A percentile compares a stretch with the other conserved stretches of the same genome.
Conservation (phyloP, 1,284 basidiomycete genomes). For the Boletellus dicymbophilus region DNA sequence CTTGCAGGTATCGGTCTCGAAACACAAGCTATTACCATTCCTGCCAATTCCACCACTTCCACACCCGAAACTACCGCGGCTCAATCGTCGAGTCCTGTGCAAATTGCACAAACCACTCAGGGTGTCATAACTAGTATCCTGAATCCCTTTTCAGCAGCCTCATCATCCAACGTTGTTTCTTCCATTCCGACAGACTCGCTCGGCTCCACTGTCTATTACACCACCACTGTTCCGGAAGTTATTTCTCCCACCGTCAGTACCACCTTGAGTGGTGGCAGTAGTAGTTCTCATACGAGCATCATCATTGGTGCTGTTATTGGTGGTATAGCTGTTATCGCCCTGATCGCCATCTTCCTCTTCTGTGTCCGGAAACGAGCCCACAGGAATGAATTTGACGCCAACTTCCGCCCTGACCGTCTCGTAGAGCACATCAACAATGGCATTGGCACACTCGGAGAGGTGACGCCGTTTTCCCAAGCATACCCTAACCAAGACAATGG, state of each 20-base stretch:
- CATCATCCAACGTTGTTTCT: constrained; percentile 6
- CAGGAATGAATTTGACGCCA: constrained; percentile 47
- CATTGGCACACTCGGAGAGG: constrained; percentile 37
- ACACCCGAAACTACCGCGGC: neutral
- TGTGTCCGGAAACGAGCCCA: constrained; percentile 23
- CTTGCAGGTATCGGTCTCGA: constrained; percentile 1
- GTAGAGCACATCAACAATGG: constrained; percentile 17
- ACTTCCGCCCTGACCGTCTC: constrained; percentile 53
- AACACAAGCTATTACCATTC: neutral
- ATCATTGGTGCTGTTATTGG: constrained; percentile 34
- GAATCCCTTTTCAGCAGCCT: neutral
- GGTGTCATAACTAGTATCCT: neutral
- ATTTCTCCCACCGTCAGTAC: constrained; percentile 5
- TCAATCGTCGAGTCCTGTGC: constrained; percentile 9
- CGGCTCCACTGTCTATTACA: constrained; percentile 22
- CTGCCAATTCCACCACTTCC: constrained; percentile 2
- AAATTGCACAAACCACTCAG: too few relatives aligned
- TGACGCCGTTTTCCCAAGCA: constrained; percentile 34
- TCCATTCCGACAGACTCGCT: constrained; percentile 24
- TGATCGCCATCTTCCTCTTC: constrained; percentile 23
- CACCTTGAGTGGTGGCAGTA: neutral
- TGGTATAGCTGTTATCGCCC: constrained; percentile 19
- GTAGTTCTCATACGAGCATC: constrained; percentile 17
- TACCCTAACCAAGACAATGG: constrained; percentile 7
- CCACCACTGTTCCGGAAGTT: constrained; percentile 20